Evolutionary conservation across 1,139 yeast genomes (phyloP).

Genomic region (Scheffersomyces lignicola): DNA sequence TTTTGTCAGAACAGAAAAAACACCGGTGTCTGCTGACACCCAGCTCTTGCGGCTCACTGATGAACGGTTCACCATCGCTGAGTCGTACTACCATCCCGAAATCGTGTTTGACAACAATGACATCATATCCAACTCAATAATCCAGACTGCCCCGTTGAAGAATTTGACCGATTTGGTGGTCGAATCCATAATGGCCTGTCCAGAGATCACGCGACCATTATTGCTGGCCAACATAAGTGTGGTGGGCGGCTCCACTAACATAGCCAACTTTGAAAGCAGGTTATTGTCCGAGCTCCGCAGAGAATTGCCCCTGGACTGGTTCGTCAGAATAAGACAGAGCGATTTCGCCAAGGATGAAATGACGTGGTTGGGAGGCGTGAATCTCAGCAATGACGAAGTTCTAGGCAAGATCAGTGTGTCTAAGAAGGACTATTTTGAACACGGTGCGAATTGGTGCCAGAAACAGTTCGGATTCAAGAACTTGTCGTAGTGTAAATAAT

Average conservation of each 20-base stretch:
- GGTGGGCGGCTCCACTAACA: slow-evolving; percentile 78
- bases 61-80: slow-evolving; percentile 88
- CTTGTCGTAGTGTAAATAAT: slow-evolving; percentile 17
- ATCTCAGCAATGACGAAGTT: slow-evolving; percentile 52
- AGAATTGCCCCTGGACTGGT: slow-evolving; percentile 70
- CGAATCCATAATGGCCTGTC: slow-evolving; percentile 68
- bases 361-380: slow-evolving; percentile 46
- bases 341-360: slow-evolving; percentile 25
- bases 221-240: slow-evolving; percentile 76
- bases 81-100: slow-evolving; percentile 82
- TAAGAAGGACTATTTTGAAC: slow-evolving; percentile 79
- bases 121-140: slow-evolving; percentile 23
- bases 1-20: slow-evolving; percentile 36
- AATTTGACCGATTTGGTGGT: slow-evolving; percentile 75
- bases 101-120: slow-evolving; percentile 46
- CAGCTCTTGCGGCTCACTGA: slow-evolving; percentile 73
- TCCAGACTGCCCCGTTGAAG: slow-evolving; percentile 60
- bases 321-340: slow-evolving; percentile 44
- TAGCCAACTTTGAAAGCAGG: slow-evolving; percentile 68
- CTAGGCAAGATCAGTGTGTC: slow-evolving; percentile 63
- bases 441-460: slow-evolving; percentile 80
- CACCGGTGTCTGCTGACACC: slow-evolving; percentile 34
- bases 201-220: slow-evolving; percentile 74
- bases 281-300: slow-evolving; percentile 59
- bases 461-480: slow-evolving; percentile 69